These are phyloP conservation scores for Nicotiana obtusifolia DNA, from an alignment of 257 asterid species.

Conservation along the genomic window DNA sequence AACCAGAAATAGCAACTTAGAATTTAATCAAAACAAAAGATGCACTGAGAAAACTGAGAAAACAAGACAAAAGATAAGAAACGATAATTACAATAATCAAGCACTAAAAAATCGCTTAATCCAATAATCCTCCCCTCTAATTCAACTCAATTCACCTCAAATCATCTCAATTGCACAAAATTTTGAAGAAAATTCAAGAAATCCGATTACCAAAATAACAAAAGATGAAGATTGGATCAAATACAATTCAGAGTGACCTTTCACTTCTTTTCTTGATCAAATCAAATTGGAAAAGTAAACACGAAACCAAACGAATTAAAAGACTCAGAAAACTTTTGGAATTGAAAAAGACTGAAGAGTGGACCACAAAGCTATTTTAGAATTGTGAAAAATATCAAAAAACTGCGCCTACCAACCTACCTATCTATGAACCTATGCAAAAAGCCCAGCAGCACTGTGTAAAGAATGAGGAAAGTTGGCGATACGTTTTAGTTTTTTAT, in stretches of 20 bases:
- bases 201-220: background rate
- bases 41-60: background rate
- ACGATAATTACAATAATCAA: background rate
- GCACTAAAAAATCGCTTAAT: background rate
- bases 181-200: background rate
- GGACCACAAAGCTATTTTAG: background rate
- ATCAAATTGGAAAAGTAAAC: background rate
- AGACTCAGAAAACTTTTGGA: background rate
- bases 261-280: background rate
- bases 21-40: background rate
- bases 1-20: background rate
- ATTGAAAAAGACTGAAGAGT: background rate
- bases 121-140: background rate
- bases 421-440: background rate
- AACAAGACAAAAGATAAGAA: background rate
- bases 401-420: background rate
- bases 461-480: constrained; percentile 10
- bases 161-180: constrained; percentile 14
- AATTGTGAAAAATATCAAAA: background rate
- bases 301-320: background rate
- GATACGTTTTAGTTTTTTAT: background rate
- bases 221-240: background rate
- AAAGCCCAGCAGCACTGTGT: background rate
- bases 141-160: background rate
- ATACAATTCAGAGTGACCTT: background rate